Percentiles rank a stretch among this genome's conserved stretches.
Evolutionary conservation across 108 stramenopile genomes (phyloP).

Genomic region (Seminavis robusta): DNA sequence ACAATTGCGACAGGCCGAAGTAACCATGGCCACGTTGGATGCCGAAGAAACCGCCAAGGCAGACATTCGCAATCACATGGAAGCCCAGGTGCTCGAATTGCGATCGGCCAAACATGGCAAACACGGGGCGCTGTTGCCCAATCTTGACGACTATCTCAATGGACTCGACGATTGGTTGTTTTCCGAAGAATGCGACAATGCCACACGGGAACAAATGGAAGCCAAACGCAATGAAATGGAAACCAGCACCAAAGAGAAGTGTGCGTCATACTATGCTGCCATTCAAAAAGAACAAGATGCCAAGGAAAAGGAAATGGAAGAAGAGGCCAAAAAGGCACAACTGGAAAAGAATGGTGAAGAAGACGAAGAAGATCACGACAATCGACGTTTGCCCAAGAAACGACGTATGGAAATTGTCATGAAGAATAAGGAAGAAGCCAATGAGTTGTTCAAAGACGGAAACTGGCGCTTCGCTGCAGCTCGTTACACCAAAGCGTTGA

Average conservation of each 20-base stretch:
- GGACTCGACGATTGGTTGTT: slow-evolving; percentile 48
- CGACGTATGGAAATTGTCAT: slow-evolving; percentile 60
- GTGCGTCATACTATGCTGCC: slow-evolving; percentile 32
- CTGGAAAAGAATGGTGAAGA: slow-evolving; percentile 28
- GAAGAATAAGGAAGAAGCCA: slow-evolving; percentile 57
- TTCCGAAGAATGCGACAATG: slow-evolving; percentile 37
- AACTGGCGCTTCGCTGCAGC: slow-evolving; percentile 51
- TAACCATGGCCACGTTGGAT: slow-evolving; percentile 31
- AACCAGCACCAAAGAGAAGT: slow-evolving; percentile 26
- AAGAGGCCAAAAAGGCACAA: slow-evolving; percentile 39
- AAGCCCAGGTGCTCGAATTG: slow-evolving; percentile 43
- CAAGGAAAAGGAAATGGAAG: slow-evolving; percentile 52
- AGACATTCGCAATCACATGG: slow-evolving; percentile 41
- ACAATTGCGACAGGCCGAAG: slow-evolving; percentile 21
- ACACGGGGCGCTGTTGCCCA: slow-evolving; percentile 36
- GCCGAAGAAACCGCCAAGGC: slow-evolving; percentile 19
- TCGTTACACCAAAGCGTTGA: slow-evolving; percentile 51
- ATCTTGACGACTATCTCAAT: slow-evolving; percentile 32
- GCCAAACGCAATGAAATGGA: slow-evolving; percentile 23
- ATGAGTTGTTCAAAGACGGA: slow-evolving; percentile 42
- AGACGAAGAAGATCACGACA: slow-evolving; percentile 53
- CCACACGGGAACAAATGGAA: slow-evolving; percentile 26
- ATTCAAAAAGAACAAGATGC: slow-evolving; percentile 21
- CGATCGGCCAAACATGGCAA: slow-evolving; percentile 40
- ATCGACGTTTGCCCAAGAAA: slow-evolving; percentile 43